Percentiles rank a stretch among this genome's conserved stretches.
Conservation (phyloP, 306 rosid genomes). For the Elaeagnus macrophylla region DNA sequence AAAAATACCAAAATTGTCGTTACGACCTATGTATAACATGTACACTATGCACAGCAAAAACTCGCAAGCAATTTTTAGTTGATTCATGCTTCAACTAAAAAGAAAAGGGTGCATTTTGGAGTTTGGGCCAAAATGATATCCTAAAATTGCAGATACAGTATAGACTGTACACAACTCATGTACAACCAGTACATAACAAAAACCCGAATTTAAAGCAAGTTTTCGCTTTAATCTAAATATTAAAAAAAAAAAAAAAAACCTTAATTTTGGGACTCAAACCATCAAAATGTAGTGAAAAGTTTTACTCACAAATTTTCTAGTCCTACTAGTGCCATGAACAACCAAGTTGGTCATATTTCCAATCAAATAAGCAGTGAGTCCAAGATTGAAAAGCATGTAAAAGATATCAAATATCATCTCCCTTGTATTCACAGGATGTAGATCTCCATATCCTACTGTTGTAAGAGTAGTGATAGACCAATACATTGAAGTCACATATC, state of each 20-base stretch:
- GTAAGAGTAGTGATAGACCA: slow-evolving; percentile 94
- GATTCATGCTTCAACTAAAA: too few species aligned
- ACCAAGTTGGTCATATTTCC: slow-evolving; percentile 98
- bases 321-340: slow-evolving; percentile 86
- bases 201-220: neutral
- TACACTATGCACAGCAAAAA: too few species aligned
- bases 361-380: slow-evolving; percentile 83
- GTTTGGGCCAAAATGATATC: too few species aligned
- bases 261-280: neutral
- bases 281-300: neutral
- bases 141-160: too few species aligned
- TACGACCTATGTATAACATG: too few species aligned
- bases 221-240: neutral
- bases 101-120: too few species aligned
- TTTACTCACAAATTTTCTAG: slow-evolving; percentile 72
- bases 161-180: neutral
- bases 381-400: slow-evolving; percentile 85
- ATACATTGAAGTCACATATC: slow-evolving; percentile 71
- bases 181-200: neutral
- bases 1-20: too few species aligned
- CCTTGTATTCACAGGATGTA: slow-evolving; percentile 78
- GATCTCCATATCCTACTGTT: slow-evolving; percentile 90
- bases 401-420: slow-evolving; percentile 84
- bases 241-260: too few species aligned
- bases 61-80: too few species aligned